Evolutionary conservation across 2,329 filamentous ascomycete species (phyloP).

Genomic region (Exophiala phaeomuriformis): DNA sequence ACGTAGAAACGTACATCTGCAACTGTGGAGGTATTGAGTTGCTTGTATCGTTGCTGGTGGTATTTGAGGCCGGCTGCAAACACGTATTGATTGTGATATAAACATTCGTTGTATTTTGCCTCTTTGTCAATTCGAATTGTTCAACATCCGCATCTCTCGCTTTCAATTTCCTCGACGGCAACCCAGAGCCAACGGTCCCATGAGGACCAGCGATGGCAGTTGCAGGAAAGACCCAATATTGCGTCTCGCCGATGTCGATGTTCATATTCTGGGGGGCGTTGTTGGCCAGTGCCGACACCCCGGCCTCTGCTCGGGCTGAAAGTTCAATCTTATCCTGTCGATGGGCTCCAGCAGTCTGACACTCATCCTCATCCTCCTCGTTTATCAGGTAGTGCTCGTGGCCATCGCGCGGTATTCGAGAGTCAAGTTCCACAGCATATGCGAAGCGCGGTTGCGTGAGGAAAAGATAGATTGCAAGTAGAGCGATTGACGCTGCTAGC

Average conservation of each 20-base stretch:
- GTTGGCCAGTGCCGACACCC: constrained; percentile 50
- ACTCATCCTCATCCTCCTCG: constrained; percentile 30
- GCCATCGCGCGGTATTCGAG: constrained; percentile 37
- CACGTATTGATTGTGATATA: constrained; percentile 87
- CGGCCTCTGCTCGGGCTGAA: constrained; percentile 51
- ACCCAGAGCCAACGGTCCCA: constrained; percentile 31
- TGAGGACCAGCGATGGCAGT: constrained; percentile 46
- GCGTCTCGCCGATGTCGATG: constrained; percentile 54
- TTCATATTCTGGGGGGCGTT: constrained; percentile 57
- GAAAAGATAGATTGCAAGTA: constrained; percentile 55
- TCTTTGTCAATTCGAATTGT: constrained; percentile 15
- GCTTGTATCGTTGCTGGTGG: constrained; percentile 38
- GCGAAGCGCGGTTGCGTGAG: constrained; percentile 55
- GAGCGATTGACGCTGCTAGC: constrained; percentile 52
- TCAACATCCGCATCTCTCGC: constrained; percentile 21
- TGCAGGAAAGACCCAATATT: constrained; percentile 58
- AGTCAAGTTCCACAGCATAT: constrained; percentile 52
- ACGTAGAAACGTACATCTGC: constrained; percentile 66
- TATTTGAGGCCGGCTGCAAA: constrained; percentile 58
- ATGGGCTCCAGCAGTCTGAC: constrained; percentile 30
- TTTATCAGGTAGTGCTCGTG: constrained; percentile 44
- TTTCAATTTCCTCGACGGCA: constrained; percentile 31
- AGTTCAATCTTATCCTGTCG: constrained; percentile 38
- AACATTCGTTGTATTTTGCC: constrained; percentile 35
- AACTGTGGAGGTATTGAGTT: constrained; percentile 59